Evolutionary conservation across 2,329 filamentous ascomycete genomes (phyloP), one percentile per base, ranked within the genome.

Genomic region (Reticulascus tulasneorum): DNA sequence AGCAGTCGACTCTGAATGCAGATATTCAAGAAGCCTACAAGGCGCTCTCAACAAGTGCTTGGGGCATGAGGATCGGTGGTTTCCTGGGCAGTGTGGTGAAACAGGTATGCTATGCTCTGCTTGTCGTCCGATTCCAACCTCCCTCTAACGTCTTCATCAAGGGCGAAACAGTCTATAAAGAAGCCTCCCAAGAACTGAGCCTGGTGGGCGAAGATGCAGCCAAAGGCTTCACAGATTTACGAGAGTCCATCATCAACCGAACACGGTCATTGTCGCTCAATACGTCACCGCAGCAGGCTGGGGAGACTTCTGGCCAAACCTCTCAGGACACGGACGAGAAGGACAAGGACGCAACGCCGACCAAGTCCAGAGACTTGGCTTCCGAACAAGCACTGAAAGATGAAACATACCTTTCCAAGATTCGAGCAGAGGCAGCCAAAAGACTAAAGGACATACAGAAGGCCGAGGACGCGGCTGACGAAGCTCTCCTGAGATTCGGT

Each of bases 1-100:
- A 58, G 40, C 63, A 69, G 47, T 59, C 65, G 37, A 77, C 82
- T 34, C 75, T 98, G 49, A 94, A 94, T 56, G 76, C 79, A 49
- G 93, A 98, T 55, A 75, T 98, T 45, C 88, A 95, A 63, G 88
- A 96, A 63, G 93, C 91, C 7, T 96, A 97, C 71, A 89, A 88
- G 55, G 90, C 90, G 17, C 86, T 98, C 55, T 91, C 88, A 4
- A 79, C 81, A 47, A 95, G 88, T 52, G 86, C 88, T 9, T 98
- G 93, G 93, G 93, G 91, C 28, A 80, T 84, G 16, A 81, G 77
- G 50, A 79, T 98, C 21, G 91, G 93, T 23, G 91, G 89, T 7
- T 86, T 95, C 58, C 82, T 94, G 55, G 86, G 86, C 29, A 91
- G 76, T 52, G 90, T 95, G n/a, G 86, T 89, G 56, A 95, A 95